Evolutionary conservation across 805 yeast species (phyloP), one percentile per base, ranked within the genome.

Genomic region (Saturnispora saitoi): DNA sequence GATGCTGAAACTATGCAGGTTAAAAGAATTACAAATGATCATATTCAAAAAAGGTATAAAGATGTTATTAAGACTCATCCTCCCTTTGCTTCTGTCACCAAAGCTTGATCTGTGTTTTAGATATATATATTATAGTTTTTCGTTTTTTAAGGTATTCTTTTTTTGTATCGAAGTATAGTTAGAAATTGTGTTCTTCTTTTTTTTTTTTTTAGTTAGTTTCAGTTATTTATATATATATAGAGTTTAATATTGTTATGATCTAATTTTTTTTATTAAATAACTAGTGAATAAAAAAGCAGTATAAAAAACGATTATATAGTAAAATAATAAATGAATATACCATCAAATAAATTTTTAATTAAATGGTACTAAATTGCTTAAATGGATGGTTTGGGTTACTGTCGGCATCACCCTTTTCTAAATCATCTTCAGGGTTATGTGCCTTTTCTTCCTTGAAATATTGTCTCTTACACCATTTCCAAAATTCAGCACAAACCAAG

Each of bases 391-490:
- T 28, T 8, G 17, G 8, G 31, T 43, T 43, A 9, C 9, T 12
- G 22, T 5, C 38, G n/a, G 24, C 22, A 11, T 15, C 31, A 36
- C 37, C 38, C 14, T 75, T 76, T 58, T 81, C 85, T 63, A 80
- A 68, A 54, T 81, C 87, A 46, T 73, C 70, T 57, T 80, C 85
- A 15, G 86, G 86, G 57, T 79, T 78, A 48, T 69, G 70, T 12
- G 72, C 78, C 51, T 60, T 68, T 42, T 59, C 60, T 36, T 59
- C 62, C 45, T 65, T 69, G 60, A 59, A 72, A 58, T 75, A 77
- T 4, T 69, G 48, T 59, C 95, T 74, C 69, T 87, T 87, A 58
- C 64, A 52, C 63, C 70, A 76, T 63, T 87, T 87, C 76, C 83
- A 85, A 8, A 69, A 48, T 64, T 87, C 96, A 52, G 78, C 74